Evolutionary conservation across 1,284 basidiomycete species (phyloP).

Genomic region (Anthracocystis walkeri): DNA sequence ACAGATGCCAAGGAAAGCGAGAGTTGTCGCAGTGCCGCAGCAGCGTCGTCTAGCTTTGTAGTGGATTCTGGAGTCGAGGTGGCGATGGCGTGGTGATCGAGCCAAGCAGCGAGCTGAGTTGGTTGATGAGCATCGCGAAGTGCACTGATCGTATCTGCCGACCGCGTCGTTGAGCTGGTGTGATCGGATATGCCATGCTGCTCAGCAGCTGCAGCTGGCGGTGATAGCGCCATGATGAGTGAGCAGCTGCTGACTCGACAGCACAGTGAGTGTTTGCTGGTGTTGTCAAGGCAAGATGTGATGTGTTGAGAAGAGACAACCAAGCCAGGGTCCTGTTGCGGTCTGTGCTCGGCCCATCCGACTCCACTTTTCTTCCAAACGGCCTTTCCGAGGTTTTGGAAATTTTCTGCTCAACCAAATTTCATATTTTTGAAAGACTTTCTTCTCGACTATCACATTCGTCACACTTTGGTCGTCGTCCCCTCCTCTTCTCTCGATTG

Average conservation of each 20-base stretch:
- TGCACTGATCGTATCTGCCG: slow-evolving; percentile 25
- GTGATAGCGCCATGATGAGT: slow-evolving; percentile 26
- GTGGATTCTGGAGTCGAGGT: neutral
- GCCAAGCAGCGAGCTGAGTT: slow-evolving; percentile 32
- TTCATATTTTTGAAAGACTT: neutral
- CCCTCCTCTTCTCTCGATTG: neutral
- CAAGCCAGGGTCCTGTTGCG: slow-evolving; percentile 11
- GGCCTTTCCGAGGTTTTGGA: slow-evolving; percentile 17
- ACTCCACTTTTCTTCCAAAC: slow-evolving; percentile 31
- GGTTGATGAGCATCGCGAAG: slow-evolving; percentile 12
- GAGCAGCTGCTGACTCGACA: slow-evolving; percentile 1
- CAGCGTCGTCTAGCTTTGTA: slow-evolving; percentile 22
- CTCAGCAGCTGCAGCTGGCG: slow-evolving; percentile 13
- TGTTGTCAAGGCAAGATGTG: neutral
- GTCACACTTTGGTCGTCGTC: neutral
- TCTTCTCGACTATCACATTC: slow-evolving; percentile 2
- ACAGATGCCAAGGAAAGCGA: slow-evolving; percentile 35
- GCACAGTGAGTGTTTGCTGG: neutral
- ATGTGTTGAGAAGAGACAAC: neutral
- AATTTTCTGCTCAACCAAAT: slow-evolving; percentile 10
- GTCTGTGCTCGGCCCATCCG: slow-evolving; percentile 30
- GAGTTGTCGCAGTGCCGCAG: slow-evolving; percentile 28
- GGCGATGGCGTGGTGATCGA: slow-evolving; percentile 20
- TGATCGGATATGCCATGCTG: slow-evolving; percentile 19
- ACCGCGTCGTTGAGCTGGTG: neutral